These are phyloP conservation scores for Saturnispora sanitii DNA, from an alignment of 805 yeast species.

Conservation along the genomic window DNA sequence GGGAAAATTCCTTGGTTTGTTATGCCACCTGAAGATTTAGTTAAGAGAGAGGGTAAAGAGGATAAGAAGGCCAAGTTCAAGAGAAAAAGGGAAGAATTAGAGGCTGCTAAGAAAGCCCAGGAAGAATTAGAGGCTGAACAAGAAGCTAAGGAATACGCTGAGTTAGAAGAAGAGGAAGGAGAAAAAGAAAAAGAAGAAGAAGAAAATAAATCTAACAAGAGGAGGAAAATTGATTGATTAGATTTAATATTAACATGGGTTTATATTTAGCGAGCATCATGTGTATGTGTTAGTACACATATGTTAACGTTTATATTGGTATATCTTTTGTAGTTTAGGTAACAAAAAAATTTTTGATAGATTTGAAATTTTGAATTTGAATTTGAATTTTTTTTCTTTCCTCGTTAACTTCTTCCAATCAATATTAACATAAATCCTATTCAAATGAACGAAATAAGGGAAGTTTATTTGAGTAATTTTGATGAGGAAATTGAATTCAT, in stretches of 20 bases:
- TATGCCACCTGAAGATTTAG: slow-evolving; percentile 75
- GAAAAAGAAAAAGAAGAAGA: slow-evolving; percentile 15
- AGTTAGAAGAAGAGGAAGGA: slow-evolving; percentile 19
- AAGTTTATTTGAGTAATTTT: slow-evolving; percentile 66
- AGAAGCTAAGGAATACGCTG: slow-evolving; percentile 21
- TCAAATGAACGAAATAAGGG: slow-evolving; percentile 31
- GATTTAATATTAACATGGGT: background rate
- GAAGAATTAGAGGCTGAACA: slow-evolving; percentile 15
- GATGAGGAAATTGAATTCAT: slow-evolving; percentile 57
- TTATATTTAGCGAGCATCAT: background rate
- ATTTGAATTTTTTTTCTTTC: background rate
- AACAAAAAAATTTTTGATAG: too few relatives aligned
- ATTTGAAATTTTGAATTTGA: background rate
- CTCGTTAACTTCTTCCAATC: background rate
- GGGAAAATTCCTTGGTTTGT: slow-evolving; percentile 98
- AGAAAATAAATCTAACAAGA: slow-evolving; percentile 10
- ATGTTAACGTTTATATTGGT: too few relatives aligned
- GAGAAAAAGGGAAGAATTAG: slow-evolving; percentile 44
- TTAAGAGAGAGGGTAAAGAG: slow-evolving; percentile 41
- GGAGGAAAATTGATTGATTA: background rate
- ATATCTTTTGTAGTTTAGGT: too few relatives aligned
- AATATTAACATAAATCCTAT: too few relatives aligned
- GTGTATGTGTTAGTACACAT: too few relatives aligned
- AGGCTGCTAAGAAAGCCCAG: slow-evolving; percentile 23
- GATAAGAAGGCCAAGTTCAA: slow-evolving; percentile 45